These are phyloP conservation scores for Endothia cerciana DNA, from an alignment of 2,329 filamentous ascomycete species.

Conservation along the genomic window DNA sequence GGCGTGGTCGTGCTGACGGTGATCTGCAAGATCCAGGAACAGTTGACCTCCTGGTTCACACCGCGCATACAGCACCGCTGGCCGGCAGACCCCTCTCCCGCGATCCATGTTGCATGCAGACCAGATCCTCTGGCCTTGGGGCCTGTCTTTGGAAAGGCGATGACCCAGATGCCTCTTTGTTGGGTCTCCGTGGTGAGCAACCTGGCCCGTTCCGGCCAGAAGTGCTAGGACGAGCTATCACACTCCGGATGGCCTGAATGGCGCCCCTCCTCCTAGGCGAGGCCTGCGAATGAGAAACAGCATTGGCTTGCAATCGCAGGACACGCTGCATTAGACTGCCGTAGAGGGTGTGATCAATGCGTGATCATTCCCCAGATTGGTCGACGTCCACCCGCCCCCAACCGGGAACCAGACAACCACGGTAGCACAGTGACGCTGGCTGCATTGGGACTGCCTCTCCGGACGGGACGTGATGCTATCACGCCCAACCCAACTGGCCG, in stretches of 20 bases:
- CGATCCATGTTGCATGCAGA: not conserved
- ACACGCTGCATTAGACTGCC: conserved; percentile 13
- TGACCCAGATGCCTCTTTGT: not conserved
- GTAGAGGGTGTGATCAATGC: not conserved
- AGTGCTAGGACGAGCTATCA: not conserved
- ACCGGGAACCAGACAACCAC: not conserved
- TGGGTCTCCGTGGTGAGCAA: not conserved
- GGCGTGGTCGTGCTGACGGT: too few relatives aligned
- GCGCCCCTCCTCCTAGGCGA: not conserved
- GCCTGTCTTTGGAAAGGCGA: too few relatives aligned
- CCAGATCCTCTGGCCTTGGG: not conserved
- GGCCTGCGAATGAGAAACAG: not conserved
- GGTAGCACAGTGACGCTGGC: not conserved
- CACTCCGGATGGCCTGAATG: not conserved
- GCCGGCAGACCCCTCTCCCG: not conserved
- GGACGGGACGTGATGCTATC: not conserved
- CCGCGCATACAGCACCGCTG: not conserved
- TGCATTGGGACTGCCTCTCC: not conserved
- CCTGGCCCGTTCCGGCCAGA: not conserved
- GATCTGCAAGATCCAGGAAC: not conserved
- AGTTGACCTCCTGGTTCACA: not conserved
- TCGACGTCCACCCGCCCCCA: not conserved
- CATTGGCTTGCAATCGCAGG: not conserved
- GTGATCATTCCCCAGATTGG: conserved; percentile 22
- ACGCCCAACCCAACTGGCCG: too few relatives aligned